These are phyloP conservation scores for Bonia amplexicaulis DNA, from an alignment of 176 grass and related monocot species.

Conservation along the genomic window DNA sequence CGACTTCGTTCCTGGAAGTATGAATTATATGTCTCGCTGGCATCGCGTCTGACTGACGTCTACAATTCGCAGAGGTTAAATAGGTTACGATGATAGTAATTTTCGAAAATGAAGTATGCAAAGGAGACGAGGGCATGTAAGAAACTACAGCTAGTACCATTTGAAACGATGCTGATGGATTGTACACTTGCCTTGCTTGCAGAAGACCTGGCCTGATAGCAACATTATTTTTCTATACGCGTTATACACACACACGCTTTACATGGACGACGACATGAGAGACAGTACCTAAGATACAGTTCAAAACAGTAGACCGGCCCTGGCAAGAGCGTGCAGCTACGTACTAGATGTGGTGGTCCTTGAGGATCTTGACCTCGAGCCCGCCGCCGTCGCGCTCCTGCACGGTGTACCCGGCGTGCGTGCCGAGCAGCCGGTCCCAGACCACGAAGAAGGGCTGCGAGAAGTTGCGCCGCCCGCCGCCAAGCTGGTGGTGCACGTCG, in stretches of 20 bases:
- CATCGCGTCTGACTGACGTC: neutral
- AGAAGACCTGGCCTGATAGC: neutral
- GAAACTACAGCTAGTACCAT: neutral
- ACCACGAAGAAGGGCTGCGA: slow-evolving; percentile 54
- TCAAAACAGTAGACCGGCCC: neutral
- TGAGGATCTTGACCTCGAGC: slow-evolving; percentile 23
- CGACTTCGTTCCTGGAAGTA: neutral
- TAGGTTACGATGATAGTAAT: neutral
- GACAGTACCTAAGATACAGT: neutral
- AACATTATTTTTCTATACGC: neutral
- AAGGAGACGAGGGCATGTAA: neutral
- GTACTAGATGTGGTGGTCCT: neutral
- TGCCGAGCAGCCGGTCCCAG: slow-evolving; percentile 52
- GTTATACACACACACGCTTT: neutral
- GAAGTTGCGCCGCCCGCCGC: slow-evolving; percentile 46
- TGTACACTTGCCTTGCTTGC: neutral
- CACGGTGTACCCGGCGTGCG: slow-evolving; percentile 20
- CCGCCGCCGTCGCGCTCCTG: slow-evolving; percentile 13
- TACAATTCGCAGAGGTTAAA: neutral
- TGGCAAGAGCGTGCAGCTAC: neutral
- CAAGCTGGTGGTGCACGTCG: slow-evolving; percentile 61
- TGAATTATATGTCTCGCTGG: neutral
- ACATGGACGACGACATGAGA: neutral
- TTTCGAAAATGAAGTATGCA: neutral
- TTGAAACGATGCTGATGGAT: neutral